A percentile compares a stretch with the other conserved stretches of the same genome.
Evolutionary conservation across 768 basidiomycete species (phyloP).

Genomic region (Rhodotorula kratochvilovae): DNA sequence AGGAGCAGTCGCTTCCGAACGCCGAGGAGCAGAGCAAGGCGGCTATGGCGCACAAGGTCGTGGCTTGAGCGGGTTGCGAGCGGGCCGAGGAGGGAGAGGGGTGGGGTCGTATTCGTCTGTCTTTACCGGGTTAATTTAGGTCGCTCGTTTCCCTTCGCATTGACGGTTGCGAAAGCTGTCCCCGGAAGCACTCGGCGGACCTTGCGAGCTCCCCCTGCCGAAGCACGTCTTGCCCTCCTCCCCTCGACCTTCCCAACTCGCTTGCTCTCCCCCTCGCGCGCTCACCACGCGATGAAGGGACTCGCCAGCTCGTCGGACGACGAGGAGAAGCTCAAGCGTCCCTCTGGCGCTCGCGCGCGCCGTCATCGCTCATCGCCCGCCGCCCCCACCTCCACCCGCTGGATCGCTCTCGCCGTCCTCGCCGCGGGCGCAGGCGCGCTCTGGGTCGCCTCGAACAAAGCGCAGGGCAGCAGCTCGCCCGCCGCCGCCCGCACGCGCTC

Average conservation of each 20-base stretch:
- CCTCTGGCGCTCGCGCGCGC: background rate
- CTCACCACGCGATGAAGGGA: background rate
- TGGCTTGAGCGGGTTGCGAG: background rate
- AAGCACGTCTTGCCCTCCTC: no score
- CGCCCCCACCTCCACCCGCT: background rate
- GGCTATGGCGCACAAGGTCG: no score
- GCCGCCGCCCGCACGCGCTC: no score
- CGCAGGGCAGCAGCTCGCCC: no score
- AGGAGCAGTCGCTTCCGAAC: constrained; percentile 21
- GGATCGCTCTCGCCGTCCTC: background rate
- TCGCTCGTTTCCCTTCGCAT: no score
- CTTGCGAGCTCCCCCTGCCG: no score
- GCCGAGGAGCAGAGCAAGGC: background rate
- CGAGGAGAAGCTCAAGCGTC: constrained; percentile 20
- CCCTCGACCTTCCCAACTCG: no score
- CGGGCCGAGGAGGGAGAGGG: background rate
- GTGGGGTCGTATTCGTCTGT: no score
- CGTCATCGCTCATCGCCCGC: background rate
- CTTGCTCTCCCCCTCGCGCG: constrained; percentile 58
- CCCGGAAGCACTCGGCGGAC: no score
- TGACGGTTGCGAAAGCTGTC: no score
- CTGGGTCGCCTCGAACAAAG: background rate
- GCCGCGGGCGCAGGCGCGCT: background rate
- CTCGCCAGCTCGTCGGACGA: constrained; percentile 20
- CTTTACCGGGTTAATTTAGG: no score